Evolutionary conservation across 768 basidiomycete species (phyloP), one percentile per base, ranked within the genome.

Genomic region (Panaeolus cyanescens): DNA sequence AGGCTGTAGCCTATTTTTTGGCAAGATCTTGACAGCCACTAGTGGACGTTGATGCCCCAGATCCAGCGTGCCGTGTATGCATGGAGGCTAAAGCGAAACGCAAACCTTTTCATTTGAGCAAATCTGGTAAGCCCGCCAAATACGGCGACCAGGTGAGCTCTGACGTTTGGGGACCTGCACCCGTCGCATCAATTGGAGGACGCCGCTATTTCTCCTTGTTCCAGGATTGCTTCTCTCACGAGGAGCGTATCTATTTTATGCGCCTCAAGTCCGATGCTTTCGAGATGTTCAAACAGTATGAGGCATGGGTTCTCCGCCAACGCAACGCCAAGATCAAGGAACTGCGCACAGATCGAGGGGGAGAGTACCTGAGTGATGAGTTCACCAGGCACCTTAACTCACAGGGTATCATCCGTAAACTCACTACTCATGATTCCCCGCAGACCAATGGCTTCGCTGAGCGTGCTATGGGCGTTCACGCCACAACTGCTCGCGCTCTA

Each of bases 131-230:
- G 1, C 28, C 19, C 17, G 5, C 58, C 0, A 62, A 58, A 2
- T 70, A 79, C 58, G 72, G 79, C 10, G 72, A 75, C 1, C 66
- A 74, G 12, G 58, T 81, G 13, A 71, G 79, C 60, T 65, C 70
- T 0, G 77, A 84, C 60, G 40, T 83, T 0, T 83, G 82, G 79
- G 80, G 80, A 13, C 81, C 78, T 3, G 71, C 77, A 0, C 69
- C 65, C 0, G 62, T 74, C 0, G 30, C 57, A 17, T 76, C 55
- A 0, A 45, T 68, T 0, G 65, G 68, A 0, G 69, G 72, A n/a
- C 34, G 65, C 3, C 19, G 36, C 0, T 80, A 81, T 50, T 75
- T 71, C 50, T 57, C 73, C 20, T 71, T 68, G 0, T 80, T 75
- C 60, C 76, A 67, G 0, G 77, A 81, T 54, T 71, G 77, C 34